These are phyloP conservation scores for Naematelia encephala DNA, from an alignment of 768 basidiomycete genomes.

Conservation along the genomic window DNA sequence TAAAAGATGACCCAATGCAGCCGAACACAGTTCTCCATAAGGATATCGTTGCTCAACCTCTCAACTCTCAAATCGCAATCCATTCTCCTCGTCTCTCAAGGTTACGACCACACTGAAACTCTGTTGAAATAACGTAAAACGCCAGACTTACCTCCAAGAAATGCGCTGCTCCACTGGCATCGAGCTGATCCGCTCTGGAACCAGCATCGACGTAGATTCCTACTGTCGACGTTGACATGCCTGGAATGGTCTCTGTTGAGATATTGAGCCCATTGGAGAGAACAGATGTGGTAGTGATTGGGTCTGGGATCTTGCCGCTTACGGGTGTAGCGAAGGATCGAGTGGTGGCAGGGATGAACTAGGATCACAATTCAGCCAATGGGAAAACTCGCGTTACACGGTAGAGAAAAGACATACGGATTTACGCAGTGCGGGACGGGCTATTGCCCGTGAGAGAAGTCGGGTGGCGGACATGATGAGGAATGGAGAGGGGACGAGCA, in stretches of 20 bases:
- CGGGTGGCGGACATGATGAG: constrained; percentile 31
- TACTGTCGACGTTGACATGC: constrained; percentile 95
- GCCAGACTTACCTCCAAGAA: constrained; percentile 72
- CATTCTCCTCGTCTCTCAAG: no score
- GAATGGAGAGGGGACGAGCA: background rate
- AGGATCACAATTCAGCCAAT: constrained; percentile 2
- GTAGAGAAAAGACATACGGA: constrained; percentile 15
- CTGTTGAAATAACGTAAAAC: background rate
- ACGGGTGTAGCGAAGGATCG: constrained; percentile 53
- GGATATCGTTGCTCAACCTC: no score
- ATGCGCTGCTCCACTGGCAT: constrained; percentile 93
- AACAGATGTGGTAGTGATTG: constrained; percentile 84
- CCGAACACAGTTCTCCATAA: no score
- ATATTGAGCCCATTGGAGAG: constrained; percentile 93
- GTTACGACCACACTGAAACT: no score
- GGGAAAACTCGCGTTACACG: background rate
- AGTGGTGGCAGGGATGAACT: constrained; percentile 18
- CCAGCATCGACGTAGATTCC: constrained; percentile 99
- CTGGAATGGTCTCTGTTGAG: constrained; percentile 83
- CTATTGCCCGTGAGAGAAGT: constrained; percentile 29
- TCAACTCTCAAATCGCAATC: no score
- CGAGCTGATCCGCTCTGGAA: constrained; percentile 90
- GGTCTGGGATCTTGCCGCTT: constrained; percentile 51
- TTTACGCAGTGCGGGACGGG: constrained; percentile 20
- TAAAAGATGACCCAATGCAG: no score